These are phyloP conservation scores for Fusarium sulawesiense DNA, from an alignment of 2,329 filamentous ascomycete genomes.

Conservation along the genomic window DNA sequence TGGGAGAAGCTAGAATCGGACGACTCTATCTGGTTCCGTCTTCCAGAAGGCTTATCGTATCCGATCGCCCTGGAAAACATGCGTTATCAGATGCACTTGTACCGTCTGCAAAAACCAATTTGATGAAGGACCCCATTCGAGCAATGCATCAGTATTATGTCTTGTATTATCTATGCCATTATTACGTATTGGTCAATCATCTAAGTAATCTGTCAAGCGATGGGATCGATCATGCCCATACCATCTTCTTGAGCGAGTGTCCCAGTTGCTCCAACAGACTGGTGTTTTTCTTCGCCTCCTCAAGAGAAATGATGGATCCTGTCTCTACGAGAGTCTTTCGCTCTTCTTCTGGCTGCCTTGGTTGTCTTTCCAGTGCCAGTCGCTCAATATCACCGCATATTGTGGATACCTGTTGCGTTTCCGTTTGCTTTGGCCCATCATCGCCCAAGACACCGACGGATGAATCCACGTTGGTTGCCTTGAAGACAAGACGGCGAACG, in stretches of 20 bases:
- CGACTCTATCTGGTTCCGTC: conserved; percentile 87
- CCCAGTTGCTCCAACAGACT: conserved; percentile 87
- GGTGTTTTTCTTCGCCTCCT: conserved; percentile 87
- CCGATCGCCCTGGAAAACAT: conserved; percentile 92
- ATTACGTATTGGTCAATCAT: conserved; percentile 10
- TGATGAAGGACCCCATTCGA: conserved; percentile 22
- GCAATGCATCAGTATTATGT: conserved; percentile 34
- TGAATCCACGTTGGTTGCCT: conserved; percentile 57
- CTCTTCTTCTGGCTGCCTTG: conserved; percentile 56
- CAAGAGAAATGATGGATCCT: conserved; percentile 82
- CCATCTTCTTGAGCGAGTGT: conserved; percentile 91
- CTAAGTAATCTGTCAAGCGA: conserved; percentile 24
- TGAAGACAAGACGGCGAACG: conserved; percentile 34
- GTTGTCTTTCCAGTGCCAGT: conserved; percentile 65
- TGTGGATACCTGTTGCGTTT: conserved; percentile 66
- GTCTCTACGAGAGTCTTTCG: conserved; percentile 63
- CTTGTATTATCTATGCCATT: conserved; percentile 22
- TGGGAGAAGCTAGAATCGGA: conserved; percentile 83
- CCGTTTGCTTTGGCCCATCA: conserved; percentile 59
- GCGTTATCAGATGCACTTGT: conserved; percentile 93
- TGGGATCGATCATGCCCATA: conserved; percentile 71
- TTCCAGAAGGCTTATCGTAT: conserved; percentile 76
- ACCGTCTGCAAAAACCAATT: conserved; percentile 56
- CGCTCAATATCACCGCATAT: conserved; percentile 84
- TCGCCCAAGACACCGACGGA: conserved; percentile 64